Conservation (phyloP, 1,284 basidiomycete genomes). For the Crucibulum parvulum region DNA sequence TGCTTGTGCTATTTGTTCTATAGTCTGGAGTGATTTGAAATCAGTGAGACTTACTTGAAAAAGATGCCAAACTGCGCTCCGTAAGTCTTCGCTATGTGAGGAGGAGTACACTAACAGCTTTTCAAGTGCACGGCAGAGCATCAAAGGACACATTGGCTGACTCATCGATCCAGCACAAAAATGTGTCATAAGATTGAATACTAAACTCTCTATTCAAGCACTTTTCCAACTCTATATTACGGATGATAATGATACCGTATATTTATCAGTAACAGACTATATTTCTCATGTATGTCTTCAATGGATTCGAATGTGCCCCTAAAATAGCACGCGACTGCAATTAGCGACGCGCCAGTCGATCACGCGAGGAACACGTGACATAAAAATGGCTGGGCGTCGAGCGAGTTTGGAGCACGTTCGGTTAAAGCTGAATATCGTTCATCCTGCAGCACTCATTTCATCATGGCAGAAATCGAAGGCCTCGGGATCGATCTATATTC, state of each 20-base stretch:
- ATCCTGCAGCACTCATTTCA: not conserved
- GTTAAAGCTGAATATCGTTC: not conserved
- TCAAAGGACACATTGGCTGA: conserved; percentile 26
- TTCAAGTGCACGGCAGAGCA: conserved; percentile 30
- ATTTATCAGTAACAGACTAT: no score
- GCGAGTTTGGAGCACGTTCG: no score
- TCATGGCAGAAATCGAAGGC: not conserved
- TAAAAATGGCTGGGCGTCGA: no score
- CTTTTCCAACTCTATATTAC: not conserved
- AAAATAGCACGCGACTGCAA: no score
- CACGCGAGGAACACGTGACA: no score
- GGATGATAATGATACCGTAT: not conserved
- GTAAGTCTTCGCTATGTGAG: conserved; percentile 16
- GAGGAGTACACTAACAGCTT: not conserved
- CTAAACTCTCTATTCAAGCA: not conserved
- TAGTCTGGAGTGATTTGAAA: not conserved
- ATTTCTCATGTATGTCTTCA: not conserved
- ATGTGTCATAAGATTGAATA: conserved; percentile 21
- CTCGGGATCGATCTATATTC: conserved; percentile 9
- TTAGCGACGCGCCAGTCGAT: no score
- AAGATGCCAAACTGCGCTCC: conserved; percentile 21
- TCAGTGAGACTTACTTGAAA: conserved; percentile 6
- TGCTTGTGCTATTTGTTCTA: no score
- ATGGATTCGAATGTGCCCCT: no score
- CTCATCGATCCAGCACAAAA: conserved; percentile 17